Evolutionary conservation across 805 yeast genomes (phyloP).

Genomic region (Ogataea angusta): DNA sequence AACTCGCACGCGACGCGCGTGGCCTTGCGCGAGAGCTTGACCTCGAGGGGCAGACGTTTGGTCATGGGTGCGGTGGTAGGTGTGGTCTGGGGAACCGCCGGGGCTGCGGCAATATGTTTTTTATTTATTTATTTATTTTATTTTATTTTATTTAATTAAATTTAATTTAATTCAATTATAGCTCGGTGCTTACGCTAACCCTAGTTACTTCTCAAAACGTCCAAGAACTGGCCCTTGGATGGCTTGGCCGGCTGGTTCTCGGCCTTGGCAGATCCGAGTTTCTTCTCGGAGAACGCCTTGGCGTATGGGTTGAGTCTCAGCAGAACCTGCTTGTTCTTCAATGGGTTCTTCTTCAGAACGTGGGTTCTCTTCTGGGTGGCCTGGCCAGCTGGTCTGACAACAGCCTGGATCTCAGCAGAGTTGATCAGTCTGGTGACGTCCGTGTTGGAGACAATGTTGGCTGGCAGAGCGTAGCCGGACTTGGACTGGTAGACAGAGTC

Average conservation of each 20-base stretch:
- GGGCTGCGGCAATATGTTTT: neutral
- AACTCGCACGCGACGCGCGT: constrained; percentile 67
- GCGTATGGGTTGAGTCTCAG: constrained; percentile 99
- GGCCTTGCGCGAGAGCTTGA: constrained; percentile 56
- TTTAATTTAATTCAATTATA: no score
- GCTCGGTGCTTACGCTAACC: neutral
- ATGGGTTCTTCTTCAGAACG: constrained; percentile 98
- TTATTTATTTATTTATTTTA: neutral
- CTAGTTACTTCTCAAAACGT: constrained; percentile 64
- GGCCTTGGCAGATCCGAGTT: constrained; percentile 80
- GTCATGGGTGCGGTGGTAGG: constrained; percentile 46
- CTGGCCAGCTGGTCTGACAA: constrained; percentile 94
- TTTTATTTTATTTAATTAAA: no score
- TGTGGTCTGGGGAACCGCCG: constrained; percentile 13
- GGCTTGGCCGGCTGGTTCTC: constrained; percentile 59
- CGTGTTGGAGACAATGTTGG: constrained; percentile 90
- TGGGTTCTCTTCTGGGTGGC: constrained; percentile 88
- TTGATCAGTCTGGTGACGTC: constrained; percentile 96
- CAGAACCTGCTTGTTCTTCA: constrained; percentile 97
- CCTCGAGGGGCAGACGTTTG: constrained; percentile 50
- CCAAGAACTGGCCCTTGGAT: constrained; percentile 68
- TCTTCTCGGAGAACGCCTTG: constrained; percentile 90
- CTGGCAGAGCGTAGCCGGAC: constrained; percentile 88
- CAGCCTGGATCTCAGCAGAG: constrained; percentile 99
- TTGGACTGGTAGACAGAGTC: constrained; percentile 98